Conservation (phyloP, 257 asterid species). For the Solanum rostratum region DNA sequence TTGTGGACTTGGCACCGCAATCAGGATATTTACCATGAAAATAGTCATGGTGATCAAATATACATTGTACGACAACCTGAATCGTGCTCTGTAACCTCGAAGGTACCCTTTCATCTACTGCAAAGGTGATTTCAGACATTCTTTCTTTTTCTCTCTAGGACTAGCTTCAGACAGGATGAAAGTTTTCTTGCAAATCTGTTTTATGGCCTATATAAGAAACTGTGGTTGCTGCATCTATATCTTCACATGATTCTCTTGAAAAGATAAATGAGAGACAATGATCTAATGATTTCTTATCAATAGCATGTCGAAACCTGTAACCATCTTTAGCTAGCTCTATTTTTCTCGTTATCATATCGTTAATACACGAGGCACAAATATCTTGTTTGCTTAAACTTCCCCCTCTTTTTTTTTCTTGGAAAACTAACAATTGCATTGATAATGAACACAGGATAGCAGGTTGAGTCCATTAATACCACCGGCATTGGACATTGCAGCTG, state of each 20-base stretch:
- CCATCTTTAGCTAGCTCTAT: not conserved
- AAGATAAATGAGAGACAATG: not conserved
- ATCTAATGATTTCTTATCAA: not conserved
- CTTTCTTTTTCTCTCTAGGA: not conserved
- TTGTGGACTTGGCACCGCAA: conserved; percentile 98
- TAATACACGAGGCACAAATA: not conserved
- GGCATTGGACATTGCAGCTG: not conserved
- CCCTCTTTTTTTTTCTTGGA: not conserved
- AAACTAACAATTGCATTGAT: not conserved
- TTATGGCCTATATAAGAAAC: not conserved
- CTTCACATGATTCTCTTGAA: not conserved
- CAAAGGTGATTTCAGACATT: not conserved
- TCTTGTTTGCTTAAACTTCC: not conserved
- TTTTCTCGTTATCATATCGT: not conserved
- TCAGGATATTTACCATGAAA: conserved; percentile 48
- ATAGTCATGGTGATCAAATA: conserved; percentile 63
- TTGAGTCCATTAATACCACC: not conserved
- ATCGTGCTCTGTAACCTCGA: conserved; percentile 23
- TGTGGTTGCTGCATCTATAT: not conserved
- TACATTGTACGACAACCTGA: conserved; percentile 79
- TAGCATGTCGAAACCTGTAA: not conserved
- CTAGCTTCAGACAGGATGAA: not conserved
- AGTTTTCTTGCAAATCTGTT: not conserved
- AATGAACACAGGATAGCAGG: not conserved
- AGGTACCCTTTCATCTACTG: conserved; percentile 7